Evolutionary conservation across 768 basidiomycete genomes (phyloP).

Genomic region (Lentinula sp.): DNA sequence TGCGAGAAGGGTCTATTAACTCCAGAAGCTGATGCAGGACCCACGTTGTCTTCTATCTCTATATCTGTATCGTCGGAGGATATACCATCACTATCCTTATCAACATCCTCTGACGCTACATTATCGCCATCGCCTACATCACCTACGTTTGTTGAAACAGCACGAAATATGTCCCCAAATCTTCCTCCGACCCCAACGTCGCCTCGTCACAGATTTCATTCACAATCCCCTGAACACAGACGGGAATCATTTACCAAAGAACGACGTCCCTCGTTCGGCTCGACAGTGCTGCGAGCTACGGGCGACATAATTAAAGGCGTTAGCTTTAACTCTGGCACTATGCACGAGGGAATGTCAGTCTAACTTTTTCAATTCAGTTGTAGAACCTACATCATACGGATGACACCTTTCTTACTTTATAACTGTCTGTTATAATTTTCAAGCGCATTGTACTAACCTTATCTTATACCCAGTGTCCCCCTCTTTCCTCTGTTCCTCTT

Average conservation of each 20-base stretch:
- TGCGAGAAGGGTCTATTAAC: slow-evolving; percentile 12
- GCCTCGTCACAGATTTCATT: neutral
- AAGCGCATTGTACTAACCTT: neutral
- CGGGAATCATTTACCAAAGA: neutral
- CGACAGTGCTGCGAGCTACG: neutral
- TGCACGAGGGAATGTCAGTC: neutral
- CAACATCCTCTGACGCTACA: neutral
- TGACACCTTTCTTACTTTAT: neutral
- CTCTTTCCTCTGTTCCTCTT: neutral
- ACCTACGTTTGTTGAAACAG: neutral
- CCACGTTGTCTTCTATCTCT: neutral
- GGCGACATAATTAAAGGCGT: slow-evolving; percentile 1
- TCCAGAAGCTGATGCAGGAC: neutral
- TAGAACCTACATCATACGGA: neutral
- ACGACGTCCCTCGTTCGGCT: neutral
- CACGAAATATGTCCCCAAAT: neutral
- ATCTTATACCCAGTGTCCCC: neutral
- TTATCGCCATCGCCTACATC: neutral
- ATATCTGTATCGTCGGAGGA: too few species aligned
- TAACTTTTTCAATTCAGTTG: neutral
- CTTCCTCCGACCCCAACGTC: neutral
- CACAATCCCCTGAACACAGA: neutral
- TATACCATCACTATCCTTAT: neutral
- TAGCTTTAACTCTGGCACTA: neutral
- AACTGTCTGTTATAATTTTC: neutral